These are phyloP conservation scores for Neltuma alba DNA, from an alignment of 306 rosid species.

Conservation along the genomic window DNA sequence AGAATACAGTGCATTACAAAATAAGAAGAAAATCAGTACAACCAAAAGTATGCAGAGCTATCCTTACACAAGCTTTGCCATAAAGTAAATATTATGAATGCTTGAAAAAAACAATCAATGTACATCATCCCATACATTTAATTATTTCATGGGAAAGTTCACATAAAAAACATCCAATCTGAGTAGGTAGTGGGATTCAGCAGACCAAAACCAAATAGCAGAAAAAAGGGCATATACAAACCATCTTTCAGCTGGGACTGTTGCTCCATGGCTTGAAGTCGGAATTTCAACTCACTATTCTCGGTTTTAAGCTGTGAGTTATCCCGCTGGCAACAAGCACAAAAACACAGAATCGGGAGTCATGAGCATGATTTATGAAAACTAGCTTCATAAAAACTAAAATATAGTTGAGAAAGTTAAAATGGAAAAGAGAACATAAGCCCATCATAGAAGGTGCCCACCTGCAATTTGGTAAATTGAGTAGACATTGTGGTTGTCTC, in stretches of 20 bases:
- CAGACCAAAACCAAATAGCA: conserved; percentile 28
- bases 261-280: conserved; percentile 86
- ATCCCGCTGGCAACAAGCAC: conserved; percentile 56
- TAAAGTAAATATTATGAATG: background rate
- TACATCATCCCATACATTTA: conserved; percentile 6
- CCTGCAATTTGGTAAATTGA: conserved; percentile 76
- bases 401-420: background rate
- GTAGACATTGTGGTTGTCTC: conserved; percentile 83
- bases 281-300: conserved; percentile 81
- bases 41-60: conserved; percentile 1
- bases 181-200: conserved; percentile 15
- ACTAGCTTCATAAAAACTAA: background rate
- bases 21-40: background rate
- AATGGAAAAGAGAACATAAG: conserved; percentile 18
- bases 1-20: conserved; percentile 8
- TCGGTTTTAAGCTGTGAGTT: conserved; percentile 55
- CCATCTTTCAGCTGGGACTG: conserved; percentile 89
- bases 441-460: conserved; percentile 39
- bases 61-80: background rate
- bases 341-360: conserved; percentile 23
- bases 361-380: conserved; percentile 24
- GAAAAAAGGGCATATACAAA: conserved; percentile 38
- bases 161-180: background rate
- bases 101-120: background rate
- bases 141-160: background rate